Conservation (phyloP, 1,139 yeast species). For the Eremothecium cymbalariae region DNA sequence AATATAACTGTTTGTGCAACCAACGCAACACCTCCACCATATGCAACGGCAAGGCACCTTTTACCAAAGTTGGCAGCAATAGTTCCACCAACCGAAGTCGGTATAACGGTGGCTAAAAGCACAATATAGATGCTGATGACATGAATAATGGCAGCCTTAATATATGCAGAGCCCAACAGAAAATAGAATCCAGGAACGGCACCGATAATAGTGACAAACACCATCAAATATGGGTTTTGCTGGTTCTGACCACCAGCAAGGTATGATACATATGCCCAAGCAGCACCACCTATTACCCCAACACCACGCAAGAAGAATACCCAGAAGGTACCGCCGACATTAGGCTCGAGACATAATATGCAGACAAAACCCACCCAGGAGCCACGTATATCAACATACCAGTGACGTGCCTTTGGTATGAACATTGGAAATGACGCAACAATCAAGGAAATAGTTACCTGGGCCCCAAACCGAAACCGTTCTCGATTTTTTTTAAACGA, state of each 20-base stretch:
- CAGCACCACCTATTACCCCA: conserved; percentile 41
- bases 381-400: conserved; percentile 42
- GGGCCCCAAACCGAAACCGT: conserved; percentile 40
- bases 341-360: conserved; percentile 41
- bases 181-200: conserved; percentile 40
- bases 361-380: conserved; percentile 49
- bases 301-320: conserved; percentile 40
- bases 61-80: conserved; percentile 40
- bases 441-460: conserved; percentile 39
- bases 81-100: conserved; percentile 36
- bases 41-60: conserved; percentile 42
- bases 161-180: conserved; percentile 39
- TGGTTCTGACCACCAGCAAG: conserved; percentile 37
- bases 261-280: conserved; percentile 43
- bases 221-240: conserved; percentile 38
- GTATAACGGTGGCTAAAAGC: conserved; percentile 36
- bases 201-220: conserved; percentile 37
- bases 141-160: conserved; percentile 44
- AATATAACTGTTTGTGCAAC: conserved; percentile 39
- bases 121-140: conserved; percentile 42
- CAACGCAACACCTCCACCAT: conserved; percentile 43
- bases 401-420: conserved; percentile 37
- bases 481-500: conserved; percentile 28
- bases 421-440: conserved; percentile 44
- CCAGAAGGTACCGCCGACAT: conserved; percentile 44